phyloP scores from a whole-genome alignment of 371 early-diverging fungal genomes.

The Mortierella sp. region DNA sequence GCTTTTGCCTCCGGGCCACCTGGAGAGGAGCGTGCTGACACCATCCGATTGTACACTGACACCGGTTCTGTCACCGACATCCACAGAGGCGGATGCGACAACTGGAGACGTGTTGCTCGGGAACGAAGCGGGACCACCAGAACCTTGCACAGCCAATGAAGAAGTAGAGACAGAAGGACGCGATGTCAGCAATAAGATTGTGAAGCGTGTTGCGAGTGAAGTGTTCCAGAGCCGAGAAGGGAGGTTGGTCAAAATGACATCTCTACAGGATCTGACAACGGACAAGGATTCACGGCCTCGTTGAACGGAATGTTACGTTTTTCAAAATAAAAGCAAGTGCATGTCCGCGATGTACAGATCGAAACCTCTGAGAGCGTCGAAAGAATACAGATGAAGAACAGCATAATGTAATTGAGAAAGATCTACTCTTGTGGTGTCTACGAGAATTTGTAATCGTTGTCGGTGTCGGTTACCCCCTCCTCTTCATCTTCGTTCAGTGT shows the following conservation, averaged over 20 bases:
- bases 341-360: too few species aligned
- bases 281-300: too few species aligned
- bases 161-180: background rate
- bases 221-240: conserved; percentile 19
- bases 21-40: conserved; percentile 2
- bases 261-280: too few species aligned
- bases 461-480: too few species aligned
- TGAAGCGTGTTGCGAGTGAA: conserved; percentile 27
- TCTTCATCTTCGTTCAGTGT: too few species aligned
- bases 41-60: background rate
- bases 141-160: background rate
- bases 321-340: too few species aligned
- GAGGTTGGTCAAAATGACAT: conserved; percentile 4
- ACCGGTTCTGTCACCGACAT: conserved; percentile 1
- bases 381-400: too few species aligned
- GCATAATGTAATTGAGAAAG: too few species aligned
- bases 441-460: too few species aligned
- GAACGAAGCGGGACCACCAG: background rate
- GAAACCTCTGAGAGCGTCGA: too few species aligned
- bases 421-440: too few species aligned
- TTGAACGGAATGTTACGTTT: too few species aligned
- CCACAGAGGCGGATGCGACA: background rate
- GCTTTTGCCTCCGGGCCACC: background rate
- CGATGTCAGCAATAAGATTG: background rate
- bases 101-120: background rate